Percentiles rank a stretch among this genome's conserved stretches.
phyloP scores from a whole-genome alignment of 1,284 basidiomycete species.

The Microbotryum intermedium region DNA sequence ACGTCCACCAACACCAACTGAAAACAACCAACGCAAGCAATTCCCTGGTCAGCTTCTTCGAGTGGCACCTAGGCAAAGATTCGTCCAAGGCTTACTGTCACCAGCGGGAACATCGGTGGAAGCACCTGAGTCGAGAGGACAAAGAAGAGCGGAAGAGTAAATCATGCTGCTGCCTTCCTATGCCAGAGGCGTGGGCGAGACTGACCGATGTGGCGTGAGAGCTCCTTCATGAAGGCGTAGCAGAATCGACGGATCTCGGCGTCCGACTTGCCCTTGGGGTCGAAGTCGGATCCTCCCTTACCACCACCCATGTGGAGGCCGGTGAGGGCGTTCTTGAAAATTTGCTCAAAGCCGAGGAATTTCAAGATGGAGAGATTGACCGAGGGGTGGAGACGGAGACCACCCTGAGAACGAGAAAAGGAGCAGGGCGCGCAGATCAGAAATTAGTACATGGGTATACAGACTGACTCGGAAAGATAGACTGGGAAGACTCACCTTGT shows the following conservation, averaged over 20 bases:
- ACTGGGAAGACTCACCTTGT: conserved; percentile 48
- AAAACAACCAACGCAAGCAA: too few relatives aligned
- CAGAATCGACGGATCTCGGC: conserved; percentile 66
- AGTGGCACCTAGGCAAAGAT: too few relatives aligned
- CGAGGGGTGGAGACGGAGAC: conserved; percentile 67
- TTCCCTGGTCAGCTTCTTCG: too few relatives aligned
- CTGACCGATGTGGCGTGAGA: conserved; percentile 59
- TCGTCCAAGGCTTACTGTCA: conserved; percentile 44
- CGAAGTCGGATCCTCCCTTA: conserved; percentile 44
- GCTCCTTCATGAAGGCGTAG: conserved; percentile 61
- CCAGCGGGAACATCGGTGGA: conserved; percentile 75
- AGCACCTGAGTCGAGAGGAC: conserved; percentile 9
- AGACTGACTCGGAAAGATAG: background rate
- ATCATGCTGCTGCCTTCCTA: conserved; percentile 33
- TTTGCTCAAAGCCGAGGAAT: conserved; percentile 75
- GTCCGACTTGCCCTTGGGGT: conserved; percentile 74
- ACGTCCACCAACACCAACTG: conserved; percentile 54
- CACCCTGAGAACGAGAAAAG: conserved; percentile 43
- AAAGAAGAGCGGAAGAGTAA: conserved; percentile 10
- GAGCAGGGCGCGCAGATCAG: background rate
- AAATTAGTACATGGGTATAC: background rate
- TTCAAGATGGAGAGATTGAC: conserved; percentile 78
- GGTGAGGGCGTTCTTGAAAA: conserved; percentile 76
- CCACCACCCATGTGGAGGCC: conserved; percentile 67
- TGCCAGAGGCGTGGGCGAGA: conserved; percentile 13